phyloP scores from a whole-genome alignment of 768 basidiomycete species.

The Boletus speciosus region DNA sequence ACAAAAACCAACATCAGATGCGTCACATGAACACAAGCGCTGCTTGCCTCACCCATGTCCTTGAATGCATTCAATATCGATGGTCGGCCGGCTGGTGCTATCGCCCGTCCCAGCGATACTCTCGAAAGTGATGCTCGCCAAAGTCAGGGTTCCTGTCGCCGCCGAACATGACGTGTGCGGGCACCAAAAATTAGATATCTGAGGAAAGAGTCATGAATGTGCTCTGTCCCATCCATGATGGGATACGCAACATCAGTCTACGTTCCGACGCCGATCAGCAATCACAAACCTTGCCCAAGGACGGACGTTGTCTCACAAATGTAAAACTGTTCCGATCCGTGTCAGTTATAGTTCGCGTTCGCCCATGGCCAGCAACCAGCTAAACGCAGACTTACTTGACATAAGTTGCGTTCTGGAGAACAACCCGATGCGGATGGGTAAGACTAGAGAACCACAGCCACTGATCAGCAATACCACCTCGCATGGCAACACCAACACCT shows the following conservation, averaged over 20 bases:
- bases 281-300: background rate
- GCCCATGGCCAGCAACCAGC: background rate
- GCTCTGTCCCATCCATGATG: slow-evolving; percentile 1
- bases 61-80: background rate
- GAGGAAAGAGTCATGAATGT: background rate
- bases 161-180: background rate
- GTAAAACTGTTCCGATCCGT: slow-evolving; percentile 1
- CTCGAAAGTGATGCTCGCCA: slow-evolving; percentile 6
- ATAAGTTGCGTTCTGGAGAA: slow-evolving; percentile 10
- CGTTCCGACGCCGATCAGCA: background rate
- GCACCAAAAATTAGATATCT: slow-evolving; percentile 9
- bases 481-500: background rate
- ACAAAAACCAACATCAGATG: background rate
- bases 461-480: background rate
- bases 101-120: slow-evolving; percentile 10
- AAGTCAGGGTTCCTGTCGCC: slow-evolving; percentile 4
- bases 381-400: slow-evolving; percentile 2
- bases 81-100: background rate
- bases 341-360: background rate
- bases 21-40: background rate
- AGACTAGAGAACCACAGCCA: background rate
- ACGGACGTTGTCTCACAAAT: slow-evolving; percentile 1
- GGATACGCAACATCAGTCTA: slow-evolving; percentile 3
- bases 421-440: slow-evolving; percentile 5
- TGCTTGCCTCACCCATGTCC: background rate